These are phyloP conservation scores for Macrotyloma uniflorum DNA, from an alignment of 306 rosid genomes.

Conservation along the genomic window DNA sequence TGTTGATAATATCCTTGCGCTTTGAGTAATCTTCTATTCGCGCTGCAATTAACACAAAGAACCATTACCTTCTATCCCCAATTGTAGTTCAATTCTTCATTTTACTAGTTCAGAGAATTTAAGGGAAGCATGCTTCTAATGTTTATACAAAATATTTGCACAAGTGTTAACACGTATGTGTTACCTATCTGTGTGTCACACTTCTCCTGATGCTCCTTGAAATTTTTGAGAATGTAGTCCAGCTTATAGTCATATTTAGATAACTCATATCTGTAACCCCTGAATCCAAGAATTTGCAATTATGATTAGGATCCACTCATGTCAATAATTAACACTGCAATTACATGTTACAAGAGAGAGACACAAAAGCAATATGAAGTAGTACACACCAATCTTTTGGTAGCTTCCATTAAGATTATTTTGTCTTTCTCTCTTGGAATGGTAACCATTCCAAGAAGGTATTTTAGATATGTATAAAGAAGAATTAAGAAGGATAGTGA, in stretches of 20 bases:
- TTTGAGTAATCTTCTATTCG: constrained; percentile 26
- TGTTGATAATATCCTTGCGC: constrained; percentile 30
- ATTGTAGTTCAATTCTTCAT: not conserved
- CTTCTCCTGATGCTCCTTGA: constrained; percentile 36
- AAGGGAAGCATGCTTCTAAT: not conserved
- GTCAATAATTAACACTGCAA: not conserved
- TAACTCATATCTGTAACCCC: constrained; percentile 30
- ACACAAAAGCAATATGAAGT: not conserved
- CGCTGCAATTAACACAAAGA: not conserved
- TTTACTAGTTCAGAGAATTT: not conserved
- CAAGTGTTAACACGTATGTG: not conserved
- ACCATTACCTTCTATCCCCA: not conserved
- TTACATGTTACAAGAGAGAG: not conserved
- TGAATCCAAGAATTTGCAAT: constrained; percentile 25
- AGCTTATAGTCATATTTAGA: constrained; percentile 30
- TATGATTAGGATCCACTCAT: not conserved
- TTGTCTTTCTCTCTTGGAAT: not conserved
- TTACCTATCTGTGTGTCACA: constrained; percentile 39
- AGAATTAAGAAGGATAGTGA: not conserved
- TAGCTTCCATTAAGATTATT: not conserved
- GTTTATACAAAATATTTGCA: not conserved
- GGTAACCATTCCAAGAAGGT: too few species aligned
- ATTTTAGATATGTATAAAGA: not conserved
- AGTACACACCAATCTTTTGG: not conserved
- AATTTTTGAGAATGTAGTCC: constrained; percentile 20